These are phyloP conservation scores for Hyphopichia pseudoburtonii DNA, from an alignment of 1,139 yeast genomes.

Conservation along the genomic window DNA sequence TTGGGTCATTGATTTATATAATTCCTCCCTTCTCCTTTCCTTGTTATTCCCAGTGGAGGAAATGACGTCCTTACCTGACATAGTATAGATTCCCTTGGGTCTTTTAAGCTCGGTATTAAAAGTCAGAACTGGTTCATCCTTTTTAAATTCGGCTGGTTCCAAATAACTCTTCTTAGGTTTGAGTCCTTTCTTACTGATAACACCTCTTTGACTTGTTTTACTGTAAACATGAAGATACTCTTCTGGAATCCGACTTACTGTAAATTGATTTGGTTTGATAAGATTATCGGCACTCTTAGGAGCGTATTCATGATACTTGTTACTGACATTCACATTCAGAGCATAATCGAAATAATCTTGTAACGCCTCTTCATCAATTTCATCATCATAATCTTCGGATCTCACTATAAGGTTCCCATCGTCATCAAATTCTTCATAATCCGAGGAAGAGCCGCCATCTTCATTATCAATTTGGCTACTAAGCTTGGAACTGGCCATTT, in stretches of 20 bases:
- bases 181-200: background rate
- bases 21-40: conserved; percentile 25
- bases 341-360: conserved; percentile 14
- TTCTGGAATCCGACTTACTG: conserved; percentile 1
- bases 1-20: conserved; percentile 16
- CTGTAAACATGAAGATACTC: conserved; percentile 8
- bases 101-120: too few species aligned
- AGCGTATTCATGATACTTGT: conserved; percentile 12
- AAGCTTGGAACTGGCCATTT: too few species aligned
- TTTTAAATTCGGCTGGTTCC: background rate
- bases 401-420: too few species aligned
- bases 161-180: background rate
- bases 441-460: background rate
- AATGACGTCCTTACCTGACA: conserved; percentile 22
- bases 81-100: too few species aligned
- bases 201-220: conserved; percentile 8
- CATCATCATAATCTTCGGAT: background rate
- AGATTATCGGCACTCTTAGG: background rate
- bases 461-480: conserved; percentile 1
- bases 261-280: background rate
- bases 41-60: conserved; percentile 25
- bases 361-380: conserved; percentile 4
- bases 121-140: too few species aligned
- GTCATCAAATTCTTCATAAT: conserved; percentile 1
- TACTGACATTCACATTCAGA: conserved; percentile 12